Base-by-base conservation (phyloP, 257 asterid species). In the Coffea canephora region DNA sequence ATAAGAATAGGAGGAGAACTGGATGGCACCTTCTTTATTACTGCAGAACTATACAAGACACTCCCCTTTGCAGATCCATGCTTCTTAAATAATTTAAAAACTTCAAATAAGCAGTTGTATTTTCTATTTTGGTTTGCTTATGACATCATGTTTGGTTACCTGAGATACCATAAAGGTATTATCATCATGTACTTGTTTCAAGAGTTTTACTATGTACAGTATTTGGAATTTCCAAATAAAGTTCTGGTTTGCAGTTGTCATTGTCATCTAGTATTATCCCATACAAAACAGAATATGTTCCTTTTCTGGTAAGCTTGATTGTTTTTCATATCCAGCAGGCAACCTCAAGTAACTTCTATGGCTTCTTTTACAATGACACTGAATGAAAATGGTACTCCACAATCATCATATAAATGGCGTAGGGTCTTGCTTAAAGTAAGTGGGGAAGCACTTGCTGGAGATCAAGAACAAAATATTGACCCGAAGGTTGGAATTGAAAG, bases 361-460 rank as follows among this genome's bases (percentile, higher is more conserved):
- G 79, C 86, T 83, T 87, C 91, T 80, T 90, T 89, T 83, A 88
- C 86, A 78, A 91, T 89, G 79, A 49, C 86, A 50, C 73, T 85
- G 89, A 88, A 84, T 81, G 94, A 87, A 59, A 85, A 81, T 79
- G 83, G 89, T 84, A 27, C 85, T 46, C 80, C 85, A 62, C 87
- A 79, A 75, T 82, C 93, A 66, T 85, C 92, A 68, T 83, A 71
- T 83, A 95, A 74, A 88, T 93, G 99, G 99, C 97, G 91, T 65
- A 87, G 99, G 88, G 98, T 95, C 84, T 88, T 95, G 88, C 97
- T 95, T 81, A 95, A 95, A 91, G 99, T 95, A 78, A 95, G 99
- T 62, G 99, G 99, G 34, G 99, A 95, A 89, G 98, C 99, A 79
- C 97, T 95, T 85, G 98, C 99, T 27, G 99, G 99, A 74, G 98